A percentile compares a stretch with the other conserved stretches of the same genome.
phyloP scores from a whole-genome alignment of 768 basidiomycete species.

The Cyclocybe cylindracea region DNA sequence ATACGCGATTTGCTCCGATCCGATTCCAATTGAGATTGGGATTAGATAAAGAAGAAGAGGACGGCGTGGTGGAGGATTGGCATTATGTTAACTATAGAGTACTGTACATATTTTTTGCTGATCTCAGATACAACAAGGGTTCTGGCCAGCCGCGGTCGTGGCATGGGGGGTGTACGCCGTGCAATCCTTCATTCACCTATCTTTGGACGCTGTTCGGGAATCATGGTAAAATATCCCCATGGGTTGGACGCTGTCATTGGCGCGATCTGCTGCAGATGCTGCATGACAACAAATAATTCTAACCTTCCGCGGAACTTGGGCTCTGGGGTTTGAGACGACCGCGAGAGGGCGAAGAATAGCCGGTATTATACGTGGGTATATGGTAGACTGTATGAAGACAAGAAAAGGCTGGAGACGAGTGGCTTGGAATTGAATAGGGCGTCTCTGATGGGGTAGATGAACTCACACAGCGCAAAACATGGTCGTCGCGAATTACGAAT shows the following conservation, averaged over 20 bases:
- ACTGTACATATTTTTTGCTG: no score
- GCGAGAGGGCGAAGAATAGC: constrained; percentile 7
- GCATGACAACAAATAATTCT: constrained; percentile 14
- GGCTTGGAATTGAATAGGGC: neutral
- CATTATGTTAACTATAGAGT: no score
- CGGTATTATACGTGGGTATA: constrained; percentile 14
- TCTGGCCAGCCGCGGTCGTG: no score
- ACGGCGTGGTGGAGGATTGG: no score
- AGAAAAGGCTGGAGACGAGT: constrained; percentile 10
- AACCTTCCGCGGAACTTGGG: constrained; percentile 17
- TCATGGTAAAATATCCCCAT: constrained; percentile 13
- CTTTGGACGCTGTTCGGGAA: constrained; percentile 29
- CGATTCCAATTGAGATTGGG: no score
- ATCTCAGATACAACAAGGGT: no score
- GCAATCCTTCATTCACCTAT: constrained; percentile 22
- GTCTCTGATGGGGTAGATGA: neutral
- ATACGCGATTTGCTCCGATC: no score
- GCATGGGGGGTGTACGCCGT: constrained; percentile 10
- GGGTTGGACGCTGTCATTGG: constrained; percentile 10
- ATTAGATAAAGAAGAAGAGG: no score
- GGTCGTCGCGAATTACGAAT: constrained; percentile 22
- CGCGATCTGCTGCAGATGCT: neutral
- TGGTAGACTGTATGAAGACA: constrained; percentile 11
- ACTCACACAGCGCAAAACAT: neutral
- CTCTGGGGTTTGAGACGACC: constrained; percentile 11